A percentile compares a stretch with the other conserved stretches of the same genome.
Evolutionary conservation across 2,329 filamentous ascomycete species (phyloP).

Genomic region (Sporothrix humicola): DNA sequence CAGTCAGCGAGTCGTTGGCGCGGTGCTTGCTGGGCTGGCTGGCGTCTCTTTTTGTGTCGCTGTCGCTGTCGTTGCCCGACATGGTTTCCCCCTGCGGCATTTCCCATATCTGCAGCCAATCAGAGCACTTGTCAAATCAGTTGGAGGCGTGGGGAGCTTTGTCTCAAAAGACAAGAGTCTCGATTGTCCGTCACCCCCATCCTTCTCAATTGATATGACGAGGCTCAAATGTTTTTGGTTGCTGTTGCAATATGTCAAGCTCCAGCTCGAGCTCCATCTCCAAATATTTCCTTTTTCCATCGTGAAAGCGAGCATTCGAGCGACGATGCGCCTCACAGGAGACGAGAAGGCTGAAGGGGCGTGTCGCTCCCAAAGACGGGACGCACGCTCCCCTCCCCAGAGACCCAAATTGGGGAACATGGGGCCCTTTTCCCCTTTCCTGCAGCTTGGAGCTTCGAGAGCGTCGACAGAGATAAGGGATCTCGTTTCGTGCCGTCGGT

Average conservation of each 20-base stretch:
- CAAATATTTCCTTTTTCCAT: not conserved
- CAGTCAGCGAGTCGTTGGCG: constrained; percentile 19
- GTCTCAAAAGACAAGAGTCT: too few relatives aligned
- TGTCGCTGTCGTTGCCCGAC: not conserved
- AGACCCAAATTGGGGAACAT: not conserved
- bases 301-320: constrained; percentile 14
- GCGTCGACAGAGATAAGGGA: constrained; percentile 3
- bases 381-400: not conserved
- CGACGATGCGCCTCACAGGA: not conserved
- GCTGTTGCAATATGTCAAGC: not conserved
- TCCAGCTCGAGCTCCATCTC: not conserved
- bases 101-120: constrained; percentile 27
- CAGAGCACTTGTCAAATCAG: constrained; percentile 14
- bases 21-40: not conserved
- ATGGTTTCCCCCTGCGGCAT: constrained; percentile 3
- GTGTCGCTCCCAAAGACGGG: not conserved
- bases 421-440: not conserved
- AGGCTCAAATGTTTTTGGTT: not conserved
- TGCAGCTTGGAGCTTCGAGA: not conserved
- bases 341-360: not conserved
- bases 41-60: too few relatives aligned
- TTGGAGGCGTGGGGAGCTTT: not conserved
- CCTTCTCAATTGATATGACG: not conserved
- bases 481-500: constrained; percentile 26
- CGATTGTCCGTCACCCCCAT: not conserved